These are phyloP conservation scores for Psilocybe cubensis DNA, from an alignment of 768 basidiomycete genomes.

Conservation along the genomic window DNA sequence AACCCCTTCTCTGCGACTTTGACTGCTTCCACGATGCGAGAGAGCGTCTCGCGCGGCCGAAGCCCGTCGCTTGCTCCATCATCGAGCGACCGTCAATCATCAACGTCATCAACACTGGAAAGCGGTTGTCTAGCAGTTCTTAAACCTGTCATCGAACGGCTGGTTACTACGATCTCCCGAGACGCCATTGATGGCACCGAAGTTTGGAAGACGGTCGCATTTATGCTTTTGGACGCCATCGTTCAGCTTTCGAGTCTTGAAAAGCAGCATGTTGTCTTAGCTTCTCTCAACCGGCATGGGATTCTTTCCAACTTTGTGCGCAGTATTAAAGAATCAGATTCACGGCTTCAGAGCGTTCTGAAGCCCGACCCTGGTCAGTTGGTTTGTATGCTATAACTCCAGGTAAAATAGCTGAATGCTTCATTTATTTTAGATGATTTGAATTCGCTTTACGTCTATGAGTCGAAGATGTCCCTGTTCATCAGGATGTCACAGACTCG, in stretches of 20 bases:
- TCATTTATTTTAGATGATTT: conserved; percentile 66
- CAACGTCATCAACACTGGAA: conserved; percentile 49
- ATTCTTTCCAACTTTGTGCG: conserved; percentile 81
- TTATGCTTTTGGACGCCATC: conserved; percentile 85
- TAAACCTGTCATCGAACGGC: conserved; percentile 68
- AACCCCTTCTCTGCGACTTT: conserved; percentile 33
- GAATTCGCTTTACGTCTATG: conserved; percentile 92
- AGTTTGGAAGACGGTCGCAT: conserved; percentile 96
- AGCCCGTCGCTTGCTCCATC: conserved; percentile 39
- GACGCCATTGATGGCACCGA: conserved; percentile 95
- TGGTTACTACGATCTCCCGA: conserved; percentile 75
- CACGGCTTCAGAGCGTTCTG: conserved; percentile 71
- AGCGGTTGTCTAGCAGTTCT: conserved; percentile 67
- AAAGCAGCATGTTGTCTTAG: conserved; percentile 65
- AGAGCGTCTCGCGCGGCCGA: conserved; percentile 41
- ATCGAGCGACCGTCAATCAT: conserved; percentile 20
- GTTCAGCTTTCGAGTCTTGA: conserved; percentile 72
- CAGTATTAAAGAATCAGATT: conserved; percentile 83
- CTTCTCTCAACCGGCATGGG: conserved; percentile 69
- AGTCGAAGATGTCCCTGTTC: conserved; percentile 91
- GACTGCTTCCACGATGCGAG: conserved; percentile 42
- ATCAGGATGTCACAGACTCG: conserved; percentile 83
- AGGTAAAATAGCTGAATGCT: not conserved
- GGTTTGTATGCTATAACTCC: not conserved
- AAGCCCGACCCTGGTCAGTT: conserved; percentile 87